Conservation (phyloP, 495 filamentous ascomycete genomes). For the Aspergillus haitiensis region DNA sequence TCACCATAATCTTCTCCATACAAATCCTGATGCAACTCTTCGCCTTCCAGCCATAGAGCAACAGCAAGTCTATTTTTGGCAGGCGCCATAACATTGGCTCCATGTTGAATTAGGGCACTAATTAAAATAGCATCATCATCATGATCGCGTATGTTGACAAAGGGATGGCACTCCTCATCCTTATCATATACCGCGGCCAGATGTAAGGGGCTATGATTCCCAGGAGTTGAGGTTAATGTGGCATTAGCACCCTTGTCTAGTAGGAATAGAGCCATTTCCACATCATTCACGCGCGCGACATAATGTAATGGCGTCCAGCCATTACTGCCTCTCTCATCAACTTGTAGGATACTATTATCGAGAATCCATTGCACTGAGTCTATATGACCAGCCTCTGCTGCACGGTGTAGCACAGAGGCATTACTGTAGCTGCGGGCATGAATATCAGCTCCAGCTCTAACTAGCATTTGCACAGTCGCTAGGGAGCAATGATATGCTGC, state of each 20-base stretch:
- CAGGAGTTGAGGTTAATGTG: background rate
- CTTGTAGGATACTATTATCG: background rate
- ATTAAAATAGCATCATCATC: background rate
- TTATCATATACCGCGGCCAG: background rate
- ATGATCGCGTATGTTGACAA: background rate
- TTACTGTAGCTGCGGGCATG: background rate
- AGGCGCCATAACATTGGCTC: background rate
- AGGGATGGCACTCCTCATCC: background rate
- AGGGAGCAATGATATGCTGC: background rate
- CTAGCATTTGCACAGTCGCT: background rate
- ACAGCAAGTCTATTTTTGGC: background rate
- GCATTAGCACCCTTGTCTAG: background rate
- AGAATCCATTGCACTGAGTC: background rate
- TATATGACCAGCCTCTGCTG: background rate
- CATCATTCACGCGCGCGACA: background rate
- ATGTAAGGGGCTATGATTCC: background rate
- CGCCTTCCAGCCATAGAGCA: background rate
- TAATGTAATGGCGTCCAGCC: background rate
- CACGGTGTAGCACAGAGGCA: background rate
- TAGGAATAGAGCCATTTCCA: background rate
- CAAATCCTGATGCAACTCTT: background rate
- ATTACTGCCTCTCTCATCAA: background rate
- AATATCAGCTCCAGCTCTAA: background rate
- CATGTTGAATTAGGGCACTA: background rate
- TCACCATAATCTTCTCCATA: background rate